Base-by-base conservation (phyloP, 2,329 filamentous ascomycete genomes). In the Cladosporium austrohemisphaericum region DNA sequence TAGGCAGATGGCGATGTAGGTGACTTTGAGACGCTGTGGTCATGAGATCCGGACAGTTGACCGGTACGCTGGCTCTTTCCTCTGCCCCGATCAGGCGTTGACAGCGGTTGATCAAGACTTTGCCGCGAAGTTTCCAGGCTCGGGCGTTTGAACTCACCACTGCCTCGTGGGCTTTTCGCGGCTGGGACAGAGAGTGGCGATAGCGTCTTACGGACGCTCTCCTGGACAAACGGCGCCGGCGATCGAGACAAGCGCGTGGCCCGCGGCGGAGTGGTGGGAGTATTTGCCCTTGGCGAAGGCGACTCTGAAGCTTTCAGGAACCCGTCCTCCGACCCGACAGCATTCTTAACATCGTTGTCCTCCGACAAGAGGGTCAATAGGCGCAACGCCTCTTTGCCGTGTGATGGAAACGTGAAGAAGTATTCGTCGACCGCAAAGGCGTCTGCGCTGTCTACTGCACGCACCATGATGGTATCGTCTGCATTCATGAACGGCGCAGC, bases 361-460 rank as follows among this genome's bases (percentile, higher is more conserved):
- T 86, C 83, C 8, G 90, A 78, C 46, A 94, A 73, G 33, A 81
- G 80, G 54, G 81, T 86, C 44, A 98, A 74, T 2, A 93, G 79
- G 41, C 84, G 81, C 55, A 95, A 81, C 11, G 89, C 92, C 60
- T 95, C 88, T 60, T 86, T 83, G 5, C 90, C 90, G 55, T 84
- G 84, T 57, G 81, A 86, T 66, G 96, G 95, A 69, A 97, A 97
- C 0, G 91, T 93, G 67, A 98, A 97, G 66, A 94, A 97, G 66
- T 97, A 96, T 83, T 98, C 93, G 61, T 98, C 93, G 55, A 97
- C 88, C 2, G 91, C 91, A 69, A 87, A 97, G 0, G 89, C 94
- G 68, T 96, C 92, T 56, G 93, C 88, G 56, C 90, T 94, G 63
- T 96, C 91, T 50, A 97, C 84, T 35, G 96, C 89, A 29, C 89